A percentile compares a stretch with the other conserved stretches of the same genome.
These are phyloP conservation scores for Citrus medica DNA, from an alignment of 345 rosid genomes.

Conservation along the genomic window DNA sequence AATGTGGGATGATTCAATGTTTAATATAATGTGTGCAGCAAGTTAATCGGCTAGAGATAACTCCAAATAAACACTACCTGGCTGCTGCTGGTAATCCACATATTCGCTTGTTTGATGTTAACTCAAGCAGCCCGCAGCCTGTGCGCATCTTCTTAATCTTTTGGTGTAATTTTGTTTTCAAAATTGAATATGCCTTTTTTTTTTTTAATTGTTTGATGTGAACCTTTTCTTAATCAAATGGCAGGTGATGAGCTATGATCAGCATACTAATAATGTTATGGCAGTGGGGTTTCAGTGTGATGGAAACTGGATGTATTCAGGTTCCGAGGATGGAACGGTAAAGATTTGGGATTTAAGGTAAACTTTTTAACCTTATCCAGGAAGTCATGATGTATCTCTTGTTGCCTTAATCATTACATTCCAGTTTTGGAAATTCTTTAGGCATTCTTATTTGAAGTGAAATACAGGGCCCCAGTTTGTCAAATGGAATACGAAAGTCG, in stretches of 20 bases:
- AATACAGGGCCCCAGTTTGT: conserved; percentile 88
- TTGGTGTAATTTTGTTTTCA: not conserved
- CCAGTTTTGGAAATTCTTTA: not conserved
- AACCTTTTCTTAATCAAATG: not conserved
- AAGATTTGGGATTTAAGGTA: conserved; percentile 97
- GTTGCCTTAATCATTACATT: not conserved
- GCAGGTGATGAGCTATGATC: conserved; percentile 89
- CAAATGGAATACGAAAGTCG: conserved; percentile 98
- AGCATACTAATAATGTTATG: conserved; percentile 94
- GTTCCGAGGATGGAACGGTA: conserved; percentile 97
- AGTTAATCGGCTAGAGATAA: conserved; percentile 93
- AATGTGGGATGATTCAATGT: not conserved
- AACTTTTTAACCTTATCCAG: not conserved
- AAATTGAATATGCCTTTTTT: not conserved
- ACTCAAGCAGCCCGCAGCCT: conserved; percentile 73
- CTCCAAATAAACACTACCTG: conserved; percentile 72
- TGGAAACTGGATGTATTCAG: conserved; percentile 99
- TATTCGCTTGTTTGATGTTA: conserved; percentile 82
- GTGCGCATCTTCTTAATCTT: conserved; percentile 29
- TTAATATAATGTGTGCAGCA: conserved; percentile 42
- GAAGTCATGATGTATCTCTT: not conserved
- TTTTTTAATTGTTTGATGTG: conserved; percentile 4
- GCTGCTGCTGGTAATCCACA: conserved; percentile 98
- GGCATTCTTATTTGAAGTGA: conserved; percentile 18
- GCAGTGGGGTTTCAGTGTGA: conserved; percentile 98